Base-by-base conservation (phyloP, 768 basidiomycete genomes). In the Mrakia gelida region DNA sequence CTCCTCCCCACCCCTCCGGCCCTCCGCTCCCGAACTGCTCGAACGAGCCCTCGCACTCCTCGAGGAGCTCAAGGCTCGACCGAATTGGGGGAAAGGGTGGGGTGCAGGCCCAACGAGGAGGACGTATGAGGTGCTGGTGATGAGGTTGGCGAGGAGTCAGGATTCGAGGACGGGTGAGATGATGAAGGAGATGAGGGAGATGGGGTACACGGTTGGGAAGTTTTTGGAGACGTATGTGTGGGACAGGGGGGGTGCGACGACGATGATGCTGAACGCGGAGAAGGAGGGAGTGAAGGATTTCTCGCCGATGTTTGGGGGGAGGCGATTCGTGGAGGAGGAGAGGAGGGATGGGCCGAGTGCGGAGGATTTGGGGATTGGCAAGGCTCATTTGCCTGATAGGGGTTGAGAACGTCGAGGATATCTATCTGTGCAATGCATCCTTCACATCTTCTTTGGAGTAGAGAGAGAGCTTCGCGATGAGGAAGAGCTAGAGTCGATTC, bases 81-180 rank as follows among this genome's bases (percentile, higher is more conserved):
- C 34, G 15, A 34, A 34, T 23, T 70, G 34, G 67, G 34, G 67
- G 2, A 13, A 59, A n/a, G 32, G 23, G 26, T n/a, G 34, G 45
- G 43, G 71, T 41, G 34, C n/a, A 10, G 73, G 73, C 10, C 73
- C 73, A 28, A 38, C 73, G 32, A 41, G 59, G 26, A 30, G 73
- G 56, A 73, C 56, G 54, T 73, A 38, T 59, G 73, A 73, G 34
- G 54, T 59, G 16, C 32, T 73, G 73, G 54, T 73, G 34, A 26
- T n/a, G 32, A 52, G 73, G 34, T 41, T 54, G 54, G 59, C 49
- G 26, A 54, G 59, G 23, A 54, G 59, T 52, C 15, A 52, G 32
- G 73, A 73, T 18, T 5, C 52, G 28, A 52, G 73, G 21, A 59
- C 73, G 34, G 38, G 41, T 3, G 23, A 30, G 52, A 15, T 61